These are phyloP conservation scores for Sphagnum tenellum DNA, from an alignment of 225 moss, liverwort and hornwort species.

Conservation along the genomic window DNA sequence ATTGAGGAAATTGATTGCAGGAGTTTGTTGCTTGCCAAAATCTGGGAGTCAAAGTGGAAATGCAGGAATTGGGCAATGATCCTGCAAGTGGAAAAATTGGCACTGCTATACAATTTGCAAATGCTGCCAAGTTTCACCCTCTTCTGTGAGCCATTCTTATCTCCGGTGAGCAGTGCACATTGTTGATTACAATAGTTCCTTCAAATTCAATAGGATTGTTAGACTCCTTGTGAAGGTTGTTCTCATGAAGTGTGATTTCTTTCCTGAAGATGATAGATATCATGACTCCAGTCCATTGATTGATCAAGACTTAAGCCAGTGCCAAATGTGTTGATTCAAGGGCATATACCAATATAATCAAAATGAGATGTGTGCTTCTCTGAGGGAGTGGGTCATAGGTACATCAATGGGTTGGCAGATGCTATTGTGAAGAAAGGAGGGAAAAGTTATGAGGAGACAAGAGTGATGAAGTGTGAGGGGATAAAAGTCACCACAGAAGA, in stretches of 20 bases:
- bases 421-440: constrained; percentile 19
- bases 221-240: no score
- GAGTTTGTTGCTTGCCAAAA: constrained; percentile 26
- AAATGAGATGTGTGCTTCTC: no score
- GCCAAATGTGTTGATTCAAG: no score
- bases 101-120: constrained; percentile 15
- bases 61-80: constrained; percentile 23
- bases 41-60: constrained; percentile 19
- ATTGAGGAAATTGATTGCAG: constrained; percentile 4
- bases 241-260: no score
- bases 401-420: constrained; percentile 27
- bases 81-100: constrained; percentile 23
- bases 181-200: no score
- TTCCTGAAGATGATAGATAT: no score
- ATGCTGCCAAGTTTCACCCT: constrained; percentile 27
- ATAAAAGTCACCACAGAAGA: constrained; percentile 14
- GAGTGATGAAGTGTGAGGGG: constrained; percentile 10
- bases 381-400: constrained; percentile 10
- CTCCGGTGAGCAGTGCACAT: no score
- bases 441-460: constrained; percentile 11
- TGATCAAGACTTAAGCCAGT: no score
- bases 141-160: constrained; percentile 11
- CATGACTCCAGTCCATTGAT: no score
- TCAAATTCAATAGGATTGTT: no score
- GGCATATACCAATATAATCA: no score